Percentiles rank a stretch among this genome's conserved stretches.
Conservation (phyloP, 306 rosid species). For the Vigna angularis region DNA sequence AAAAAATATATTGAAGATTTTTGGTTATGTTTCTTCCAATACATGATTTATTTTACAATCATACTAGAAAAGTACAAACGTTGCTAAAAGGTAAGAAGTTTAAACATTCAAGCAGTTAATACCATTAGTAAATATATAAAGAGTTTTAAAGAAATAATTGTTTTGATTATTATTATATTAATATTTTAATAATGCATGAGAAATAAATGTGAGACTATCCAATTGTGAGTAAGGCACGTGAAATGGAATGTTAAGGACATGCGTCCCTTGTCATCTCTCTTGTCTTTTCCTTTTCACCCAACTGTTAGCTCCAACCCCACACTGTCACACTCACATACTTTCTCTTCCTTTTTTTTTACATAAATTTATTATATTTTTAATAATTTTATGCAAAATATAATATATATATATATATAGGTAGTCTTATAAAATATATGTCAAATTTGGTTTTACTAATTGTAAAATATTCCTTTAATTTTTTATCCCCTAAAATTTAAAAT, state of each 20-base stretch:
- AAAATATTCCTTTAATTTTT: no score
- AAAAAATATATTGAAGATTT: no score
- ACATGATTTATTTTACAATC: background rate
- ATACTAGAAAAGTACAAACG: background rate
- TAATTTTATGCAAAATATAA: no score
- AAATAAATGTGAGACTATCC: background rate
- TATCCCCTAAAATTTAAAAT: no score
- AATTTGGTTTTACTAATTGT: no score
- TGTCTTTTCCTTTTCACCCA: constrained; percentile 15
- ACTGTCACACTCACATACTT: no score
- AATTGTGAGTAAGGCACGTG: constrained; percentile 40
- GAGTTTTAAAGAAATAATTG: background rate
- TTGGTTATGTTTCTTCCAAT: background rate
- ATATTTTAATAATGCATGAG: background rate
- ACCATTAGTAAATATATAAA: background rate
- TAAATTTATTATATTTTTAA: no score
- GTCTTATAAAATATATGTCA: no score
- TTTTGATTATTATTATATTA: no score
- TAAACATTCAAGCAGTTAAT: background rate
- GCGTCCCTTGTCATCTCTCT: background rate
- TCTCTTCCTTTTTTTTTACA: no score
- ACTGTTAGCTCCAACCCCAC: constrained; percentile 7
- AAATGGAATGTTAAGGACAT: constrained; percentile 18
- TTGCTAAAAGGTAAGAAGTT: background rate
- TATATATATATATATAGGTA: background rate